Conservation (phyloP, 2,329 filamentous ascomycete genomes). For the Talaromyces sp. region DNA sequence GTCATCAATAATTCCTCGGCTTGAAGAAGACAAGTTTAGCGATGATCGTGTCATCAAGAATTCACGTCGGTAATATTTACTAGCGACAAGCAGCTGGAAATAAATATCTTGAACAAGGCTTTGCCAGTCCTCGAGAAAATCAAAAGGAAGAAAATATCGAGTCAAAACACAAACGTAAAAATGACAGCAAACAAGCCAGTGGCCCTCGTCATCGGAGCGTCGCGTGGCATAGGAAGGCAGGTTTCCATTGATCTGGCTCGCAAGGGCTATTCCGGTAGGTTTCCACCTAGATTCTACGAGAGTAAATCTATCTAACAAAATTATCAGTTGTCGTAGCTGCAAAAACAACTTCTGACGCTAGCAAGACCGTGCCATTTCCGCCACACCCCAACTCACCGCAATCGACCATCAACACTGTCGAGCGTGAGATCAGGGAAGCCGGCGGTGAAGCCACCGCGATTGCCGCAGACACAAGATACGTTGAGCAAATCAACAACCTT, state of each 20-base stretch:
- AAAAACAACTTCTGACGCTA: constrained; percentile 65
- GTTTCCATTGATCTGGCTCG: constrained; percentile 71
- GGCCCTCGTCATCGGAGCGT: constrained; percentile 69
- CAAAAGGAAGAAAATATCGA: background rate
- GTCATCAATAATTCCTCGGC: background rate
- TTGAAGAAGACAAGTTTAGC: background rate
- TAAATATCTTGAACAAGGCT: background rate
- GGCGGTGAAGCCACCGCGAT: constrained; percentile 63
- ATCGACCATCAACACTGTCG: constrained; percentile 77
- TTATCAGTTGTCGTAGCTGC: constrained; percentile 67
- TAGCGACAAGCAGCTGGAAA: background rate
- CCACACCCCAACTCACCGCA: constrained; percentile 69
- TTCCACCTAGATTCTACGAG: background rate
- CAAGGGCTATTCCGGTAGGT: constrained; percentile 63
- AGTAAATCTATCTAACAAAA: background rate
- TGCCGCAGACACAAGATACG: constrained; percentile 64
- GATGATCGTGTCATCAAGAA: background rate
- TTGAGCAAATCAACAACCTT: constrained; percentile 56
- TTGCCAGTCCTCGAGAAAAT: background rate
- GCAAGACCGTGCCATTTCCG: constrained; percentile 55
- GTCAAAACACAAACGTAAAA: background rate
- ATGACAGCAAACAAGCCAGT: constrained; percentile 36
- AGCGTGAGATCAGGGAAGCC: constrained; percentile 62
- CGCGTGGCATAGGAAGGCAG: constrained; percentile 74
- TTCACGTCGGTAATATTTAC: background rate